Conservation (phyloP, 1,284 basidiomycete species). For the Trametes pubescens region DNA sequence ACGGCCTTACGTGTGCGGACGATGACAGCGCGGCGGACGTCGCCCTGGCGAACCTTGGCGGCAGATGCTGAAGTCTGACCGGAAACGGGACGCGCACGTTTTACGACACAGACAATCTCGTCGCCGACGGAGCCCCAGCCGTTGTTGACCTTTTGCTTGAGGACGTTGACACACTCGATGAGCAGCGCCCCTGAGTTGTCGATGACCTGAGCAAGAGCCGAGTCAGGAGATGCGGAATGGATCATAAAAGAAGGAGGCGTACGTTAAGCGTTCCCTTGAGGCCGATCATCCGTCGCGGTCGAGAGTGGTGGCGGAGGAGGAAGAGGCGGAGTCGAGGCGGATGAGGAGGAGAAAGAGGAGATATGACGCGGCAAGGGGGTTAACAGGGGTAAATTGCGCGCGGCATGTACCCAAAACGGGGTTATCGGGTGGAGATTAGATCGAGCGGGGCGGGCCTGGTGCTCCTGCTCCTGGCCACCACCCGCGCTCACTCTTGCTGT, state of each 20-base stretch:
- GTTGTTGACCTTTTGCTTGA: conserved; percentile 95
- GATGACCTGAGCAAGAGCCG: conserved; percentile 71
- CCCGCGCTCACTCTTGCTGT: conserved; percentile 1
- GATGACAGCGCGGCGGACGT: conserved; percentile 94
- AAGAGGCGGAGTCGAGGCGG: background rate
- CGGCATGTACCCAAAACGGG: conserved; percentile 11
- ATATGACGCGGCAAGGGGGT: conserved; percentile 10
- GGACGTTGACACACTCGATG: conserved; percentile 96
- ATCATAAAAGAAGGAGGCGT: conserved; percentile 36
- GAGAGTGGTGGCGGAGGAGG: background rate
- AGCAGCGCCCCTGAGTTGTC: conserved; percentile 98
- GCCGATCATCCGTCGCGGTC: conserved; percentile 77
- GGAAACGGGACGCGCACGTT: conserved; percentile 88
- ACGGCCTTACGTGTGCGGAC: conserved; percentile 90
- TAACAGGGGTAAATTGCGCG: conserved; percentile 1
- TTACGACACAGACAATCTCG: conserved; percentile 97
- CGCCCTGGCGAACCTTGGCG: conserved; percentile 89
- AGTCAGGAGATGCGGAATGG: conserved; percentile 6
- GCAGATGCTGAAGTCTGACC: conserved; percentile 67
- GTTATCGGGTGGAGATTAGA: conserved; percentile 11
- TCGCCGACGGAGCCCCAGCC: conserved; percentile 88
- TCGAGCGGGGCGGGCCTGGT: conserved; percentile 2
- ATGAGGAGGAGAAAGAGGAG: background rate
- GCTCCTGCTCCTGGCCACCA: conserved; percentile 2
- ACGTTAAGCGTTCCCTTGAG: conserved; percentile 92